A percentile compares a stretch with the other conserved stretches of the same genome.
These are phyloP conservation scores for Pelargonium australe DNA, from an alignment of 441 rosid species.

Conservation along the genomic window DNA sequence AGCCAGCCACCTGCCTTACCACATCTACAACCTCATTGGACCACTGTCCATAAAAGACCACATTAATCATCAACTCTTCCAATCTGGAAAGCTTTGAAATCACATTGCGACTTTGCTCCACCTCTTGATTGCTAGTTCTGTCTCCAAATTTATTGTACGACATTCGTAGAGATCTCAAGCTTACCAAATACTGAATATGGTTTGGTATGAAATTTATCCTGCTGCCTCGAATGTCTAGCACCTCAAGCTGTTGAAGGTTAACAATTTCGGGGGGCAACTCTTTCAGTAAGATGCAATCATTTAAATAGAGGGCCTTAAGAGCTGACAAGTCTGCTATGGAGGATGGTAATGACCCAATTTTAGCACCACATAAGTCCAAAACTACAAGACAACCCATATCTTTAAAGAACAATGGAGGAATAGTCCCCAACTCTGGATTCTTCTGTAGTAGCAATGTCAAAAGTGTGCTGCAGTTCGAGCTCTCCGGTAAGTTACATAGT, in stretches of 20 bases:
- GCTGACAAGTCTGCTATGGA: not conserved
- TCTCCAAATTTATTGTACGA: not conserved
- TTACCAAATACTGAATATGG: not conserved
- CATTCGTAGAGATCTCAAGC: no score
- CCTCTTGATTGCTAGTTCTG: no score
- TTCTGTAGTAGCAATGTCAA: not conserved
- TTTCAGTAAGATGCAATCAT: not conserved
- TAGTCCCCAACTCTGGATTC: constrained; percentile 3
- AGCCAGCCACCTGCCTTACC: constrained; percentile 1
- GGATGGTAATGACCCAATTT: not conserved
- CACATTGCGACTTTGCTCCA: not conserved
- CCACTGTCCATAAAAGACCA: not conserved
- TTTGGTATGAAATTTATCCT: not conserved
- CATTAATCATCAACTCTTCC: not conserved
- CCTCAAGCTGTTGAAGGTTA: no score
- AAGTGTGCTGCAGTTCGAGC: not conserved
- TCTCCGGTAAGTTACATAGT: not conserved
- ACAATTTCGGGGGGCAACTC: no score
- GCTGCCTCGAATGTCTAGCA: not conserved
- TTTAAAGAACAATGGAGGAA: not conserved
- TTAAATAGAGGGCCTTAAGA: not conserved
- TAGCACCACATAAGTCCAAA: not conserved
- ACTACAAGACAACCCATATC: not conserved
- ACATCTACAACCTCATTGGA: not conserved
- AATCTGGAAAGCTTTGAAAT: not conserved